These are phyloP conservation scores for Solanum hybrid DNA, from an alignment of 305 asterid genomes.

Conservation along the genomic window DNA sequence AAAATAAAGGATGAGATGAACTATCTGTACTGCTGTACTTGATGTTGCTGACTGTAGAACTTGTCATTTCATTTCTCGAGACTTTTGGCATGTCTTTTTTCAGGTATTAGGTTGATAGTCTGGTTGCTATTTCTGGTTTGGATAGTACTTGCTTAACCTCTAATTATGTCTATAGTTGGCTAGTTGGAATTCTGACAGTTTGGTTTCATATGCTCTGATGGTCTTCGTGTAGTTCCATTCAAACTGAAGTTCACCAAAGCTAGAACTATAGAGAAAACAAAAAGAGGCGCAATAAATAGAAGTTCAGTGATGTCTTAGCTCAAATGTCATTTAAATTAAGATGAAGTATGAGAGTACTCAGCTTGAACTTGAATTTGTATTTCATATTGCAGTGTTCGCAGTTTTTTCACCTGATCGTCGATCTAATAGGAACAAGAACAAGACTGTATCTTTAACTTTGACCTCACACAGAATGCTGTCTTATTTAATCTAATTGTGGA, in stretches of 20 bases:
- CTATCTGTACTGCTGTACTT: not conserved
- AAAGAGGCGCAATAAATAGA: not conserved
- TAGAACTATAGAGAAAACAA: not conserved
- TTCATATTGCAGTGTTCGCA: not conserved
- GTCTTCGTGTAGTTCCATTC: not conserved
- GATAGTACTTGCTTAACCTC: not conserved
- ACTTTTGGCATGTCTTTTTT: not conserved
- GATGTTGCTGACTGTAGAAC: not conserved
- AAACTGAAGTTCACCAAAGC: not conserved
- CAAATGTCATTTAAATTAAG: not conserved
- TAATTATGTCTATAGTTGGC: not conserved
- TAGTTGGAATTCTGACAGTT: not conserved
- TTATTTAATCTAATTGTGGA: constrained; percentile 13
- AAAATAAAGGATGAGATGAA: not conserved
- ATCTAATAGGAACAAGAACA: not conserved
- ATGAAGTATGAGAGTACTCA: not conserved
- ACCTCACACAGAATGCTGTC: not conserved
- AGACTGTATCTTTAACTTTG: not conserved
- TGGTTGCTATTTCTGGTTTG: not conserved
- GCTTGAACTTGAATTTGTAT: not conserved
- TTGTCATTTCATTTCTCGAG: not conserved
- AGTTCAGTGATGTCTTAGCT: not conserved
- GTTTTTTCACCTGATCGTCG: not conserved
- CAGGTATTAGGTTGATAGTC: not conserved
- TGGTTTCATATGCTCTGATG: not conserved